Evolutionary conservation across 441 rosid species (phyloP).

Genomic region (Raphanus hybrid): DNA sequence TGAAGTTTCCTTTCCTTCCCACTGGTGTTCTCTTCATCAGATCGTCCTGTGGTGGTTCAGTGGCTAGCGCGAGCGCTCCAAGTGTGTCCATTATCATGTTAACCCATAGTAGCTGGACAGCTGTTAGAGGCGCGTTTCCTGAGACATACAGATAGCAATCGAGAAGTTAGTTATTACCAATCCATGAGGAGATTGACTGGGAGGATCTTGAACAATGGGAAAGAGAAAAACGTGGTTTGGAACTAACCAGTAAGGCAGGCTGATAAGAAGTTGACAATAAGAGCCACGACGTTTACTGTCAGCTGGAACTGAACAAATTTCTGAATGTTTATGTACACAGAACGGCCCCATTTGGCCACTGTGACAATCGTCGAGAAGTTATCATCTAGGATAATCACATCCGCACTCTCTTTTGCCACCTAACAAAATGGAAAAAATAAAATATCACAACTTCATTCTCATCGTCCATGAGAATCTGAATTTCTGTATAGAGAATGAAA

Average conservation of each 20-base stretch:
- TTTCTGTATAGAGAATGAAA: conserved; percentile 16
- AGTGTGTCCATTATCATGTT: conserved; percentile 86
- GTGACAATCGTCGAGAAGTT: conserved; percentile 75
- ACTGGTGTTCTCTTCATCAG: conserved; percentile 70
- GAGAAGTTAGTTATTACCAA: conserved; percentile 13
- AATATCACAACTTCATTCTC: too few relatives aligned
- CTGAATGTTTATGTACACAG: conserved; percentile 79
- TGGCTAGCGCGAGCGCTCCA: conserved; percentile 75
- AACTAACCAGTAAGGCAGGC: conserved; percentile 82
- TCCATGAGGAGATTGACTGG: too few relatives aligned
- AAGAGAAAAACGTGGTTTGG: not conserved
- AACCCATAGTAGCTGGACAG: conserved; percentile 80
- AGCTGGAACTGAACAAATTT: conserved; percentile 77
- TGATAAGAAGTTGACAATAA: conserved; percentile 68
- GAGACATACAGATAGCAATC: conserved; percentile 2
- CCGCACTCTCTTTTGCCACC: conserved; percentile 86
- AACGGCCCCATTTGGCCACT: conserved; percentile 78
- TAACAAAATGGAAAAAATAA: conserved; percentile 16
- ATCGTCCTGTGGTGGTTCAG: conserved; percentile 69
- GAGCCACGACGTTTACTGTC: conserved; percentile 70
- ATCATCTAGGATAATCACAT: conserved; percentile 70
- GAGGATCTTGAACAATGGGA: not conserved
- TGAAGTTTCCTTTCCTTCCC: conserved; percentile 73
- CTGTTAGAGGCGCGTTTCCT: conserved; percentile 76
- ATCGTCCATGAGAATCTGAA: too few relatives aligned